A percentile compares a stretch with the other conserved stretches of the same genome.
Conservation (phyloP, 2,329 filamentous ascomycete species). For the Phyllosticta citriasiana region DNA sequence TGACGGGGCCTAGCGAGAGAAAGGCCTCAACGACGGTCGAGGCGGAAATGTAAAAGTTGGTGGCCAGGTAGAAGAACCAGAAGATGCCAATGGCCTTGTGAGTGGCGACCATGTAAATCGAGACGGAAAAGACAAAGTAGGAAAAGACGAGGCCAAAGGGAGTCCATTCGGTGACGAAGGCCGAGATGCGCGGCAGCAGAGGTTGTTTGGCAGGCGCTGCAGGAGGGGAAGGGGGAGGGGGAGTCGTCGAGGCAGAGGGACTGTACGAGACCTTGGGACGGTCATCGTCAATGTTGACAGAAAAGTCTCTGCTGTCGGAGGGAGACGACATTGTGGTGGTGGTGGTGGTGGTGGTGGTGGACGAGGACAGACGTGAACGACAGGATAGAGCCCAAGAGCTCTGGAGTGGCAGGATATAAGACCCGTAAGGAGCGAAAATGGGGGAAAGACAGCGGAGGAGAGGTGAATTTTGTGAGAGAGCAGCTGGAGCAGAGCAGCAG, state of each 20-base stretch:
- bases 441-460: neutral
- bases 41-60: constrained; percentile 36
- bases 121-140: constrained; percentile 34
- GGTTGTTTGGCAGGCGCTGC: constrained; percentile 7
- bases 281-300: constrained; percentile 19
- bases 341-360: neutral
- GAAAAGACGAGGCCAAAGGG: constrained; percentile 32
- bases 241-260: neutral
- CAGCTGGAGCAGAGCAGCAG: constrained; percentile 1
- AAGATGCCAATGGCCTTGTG: constrained; percentile 29
- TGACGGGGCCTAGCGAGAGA: constrained; percentile 28
- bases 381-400: neutral
- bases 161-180: constrained; percentile 31
- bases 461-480: neutral
- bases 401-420: neutral
- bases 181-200: constrained; percentile 13
- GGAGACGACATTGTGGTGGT: constrained; percentile 15
- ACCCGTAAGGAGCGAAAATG: constrained; percentile 5
- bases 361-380: constrained; percentile 6
- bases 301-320: constrained; percentile 17
- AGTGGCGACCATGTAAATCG: constrained; percentile 32
- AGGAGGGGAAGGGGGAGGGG: constrained; percentile 7
- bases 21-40: constrained; percentile 33
- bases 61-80: constrained; percentile 36
- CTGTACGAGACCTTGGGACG: constrained; percentile 10